Conservation (phyloP, 805 yeast species). For the Starmerella etchellsii region DNA sequence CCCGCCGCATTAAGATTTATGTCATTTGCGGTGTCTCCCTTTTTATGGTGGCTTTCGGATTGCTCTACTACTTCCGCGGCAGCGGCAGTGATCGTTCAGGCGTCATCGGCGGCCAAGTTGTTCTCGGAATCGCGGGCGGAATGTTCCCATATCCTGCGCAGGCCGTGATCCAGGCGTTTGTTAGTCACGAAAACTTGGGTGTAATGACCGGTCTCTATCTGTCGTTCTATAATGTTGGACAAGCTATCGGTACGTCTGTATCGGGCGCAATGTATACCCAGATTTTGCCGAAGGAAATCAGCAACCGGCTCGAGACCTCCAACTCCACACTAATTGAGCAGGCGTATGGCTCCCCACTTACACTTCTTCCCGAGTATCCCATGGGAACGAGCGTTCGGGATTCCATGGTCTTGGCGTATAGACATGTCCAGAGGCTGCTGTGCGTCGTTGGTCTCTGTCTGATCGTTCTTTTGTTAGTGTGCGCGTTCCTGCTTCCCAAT, state of each 20-base stretch:
- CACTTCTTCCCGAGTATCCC: slow-evolving; percentile 35
- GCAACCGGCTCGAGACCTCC: slow-evolving; percentile 25
- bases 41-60: slow-evolving; percentile 52
- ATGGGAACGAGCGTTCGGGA: slow-evolving; percentile 55
- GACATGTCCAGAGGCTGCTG: slow-evolving; percentile 45
- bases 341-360: slow-evolving; percentile 44
- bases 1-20: slow-evolving; percentile 45
- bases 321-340: slow-evolving; percentile 32
- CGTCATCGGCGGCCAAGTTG: slow-evolving; percentile 49
- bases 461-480: slow-evolving; percentile 39
- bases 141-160: slow-evolving; percentile 55
- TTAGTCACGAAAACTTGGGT: slow-evolving; percentile 54
- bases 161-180: slow-evolving; percentile 45
- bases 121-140: slow-evolving; percentile 64
- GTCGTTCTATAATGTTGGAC: slow-evolving; percentile 48
- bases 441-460: slow-evolving; percentile 42
- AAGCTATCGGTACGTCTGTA: slow-evolving; percentile 49
- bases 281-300: slow-evolving; percentile 36
- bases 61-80: slow-evolving; percentile 44
- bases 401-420: slow-evolving; percentile 46
- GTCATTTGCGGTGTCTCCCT: slow-evolving; percentile 44
- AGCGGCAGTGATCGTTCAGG: slow-evolving; percentile 35
- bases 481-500: slow-evolving; percentile 42
- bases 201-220: slow-evolving; percentile 44
- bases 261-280: slow-evolving; percentile 67